A percentile compares a stretch with the other conserved stretches of the same genome.
phyloP scores from a whole-genome alignment of 192 early-diverging fungal genomes.

The Funneliformis mosseae region DNA sequence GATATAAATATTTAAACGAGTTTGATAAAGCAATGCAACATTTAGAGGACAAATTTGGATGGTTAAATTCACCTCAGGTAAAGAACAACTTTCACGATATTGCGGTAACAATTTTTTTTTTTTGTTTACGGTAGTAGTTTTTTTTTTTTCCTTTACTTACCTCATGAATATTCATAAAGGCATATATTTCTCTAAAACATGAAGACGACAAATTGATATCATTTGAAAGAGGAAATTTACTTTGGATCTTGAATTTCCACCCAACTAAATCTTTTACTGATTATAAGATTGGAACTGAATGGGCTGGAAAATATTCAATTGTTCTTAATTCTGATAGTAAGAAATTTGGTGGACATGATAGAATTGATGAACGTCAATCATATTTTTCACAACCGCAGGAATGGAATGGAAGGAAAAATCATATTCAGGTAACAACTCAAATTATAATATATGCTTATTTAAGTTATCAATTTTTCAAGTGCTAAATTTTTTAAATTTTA shows the following conservation, averaged over 20 bases:
- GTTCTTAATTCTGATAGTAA: slow-evolving; percentile 79
- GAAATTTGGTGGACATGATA: slow-evolving; percentile 77
- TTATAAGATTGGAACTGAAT: slow-evolving; percentile 80
- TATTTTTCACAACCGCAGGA: slow-evolving; percentile 71
- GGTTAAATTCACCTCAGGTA: slow-evolving; percentile 70
- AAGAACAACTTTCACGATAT: background rate
- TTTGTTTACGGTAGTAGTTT: background rate
- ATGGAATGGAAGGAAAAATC: slow-evolving; percentile 79
- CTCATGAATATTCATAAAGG: slow-evolving; percentile 36
- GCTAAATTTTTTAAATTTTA: background rate
- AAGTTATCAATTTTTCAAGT: background rate
- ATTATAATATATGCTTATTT: background rate
- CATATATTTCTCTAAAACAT: slow-evolving; percentile 86
- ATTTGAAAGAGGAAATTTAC: slow-evolving; percentile 86
- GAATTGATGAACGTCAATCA: slow-evolving; percentile 63
- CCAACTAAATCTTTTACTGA: slow-evolving; percentile 82
- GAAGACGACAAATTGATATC: slow-evolving; percentile 90
- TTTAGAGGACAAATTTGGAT: slow-evolving; percentile 70
- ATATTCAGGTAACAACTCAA: slow-evolving; percentile 61
- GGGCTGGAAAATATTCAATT: slow-evolving; percentile 71
- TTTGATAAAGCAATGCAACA: slow-evolving; percentile 87
- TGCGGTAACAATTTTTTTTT: background rate
- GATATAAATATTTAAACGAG: slow-evolving; percentile 91
- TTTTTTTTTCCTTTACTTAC: background rate
- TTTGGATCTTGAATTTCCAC: slow-evolving; percentile 97